phyloP scores from a whole-genome alignment of 345 rosid species.

The Camelina neglecta region DNA sequence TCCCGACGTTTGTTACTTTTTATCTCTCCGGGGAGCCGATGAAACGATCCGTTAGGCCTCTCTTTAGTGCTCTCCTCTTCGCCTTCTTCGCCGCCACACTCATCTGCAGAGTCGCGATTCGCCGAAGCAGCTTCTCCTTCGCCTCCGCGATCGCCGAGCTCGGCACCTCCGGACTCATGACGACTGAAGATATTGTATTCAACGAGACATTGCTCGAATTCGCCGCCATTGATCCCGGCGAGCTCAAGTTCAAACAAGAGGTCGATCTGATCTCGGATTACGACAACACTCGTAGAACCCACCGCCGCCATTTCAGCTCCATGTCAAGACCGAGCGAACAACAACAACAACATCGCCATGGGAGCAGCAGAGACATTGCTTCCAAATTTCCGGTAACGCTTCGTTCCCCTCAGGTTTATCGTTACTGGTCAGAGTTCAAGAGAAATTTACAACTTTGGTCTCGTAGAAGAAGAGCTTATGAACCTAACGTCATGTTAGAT shows the following conservation, averaged over 20 bases:
- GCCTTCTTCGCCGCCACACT: constrained; percentile 58
- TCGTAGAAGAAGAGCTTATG: constrained; percentile 57
- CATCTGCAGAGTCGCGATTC: constrained; percentile 56
- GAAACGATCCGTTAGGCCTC: constrained; percentile 78
- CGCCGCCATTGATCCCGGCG: constrained; percentile 72
- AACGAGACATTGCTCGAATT: constrained; percentile 70
- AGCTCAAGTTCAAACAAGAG: constrained; percentile 57
- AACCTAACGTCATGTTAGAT: constrained; percentile 67
- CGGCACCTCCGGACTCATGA: constrained; percentile 32
- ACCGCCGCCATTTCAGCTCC: constrained; percentile 53
- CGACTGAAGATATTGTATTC: constrained; percentile 47
- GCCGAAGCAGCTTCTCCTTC: constrained; percentile 48
- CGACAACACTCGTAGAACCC: constrained; percentile 55
- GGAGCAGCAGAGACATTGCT: constrained; percentile 33
- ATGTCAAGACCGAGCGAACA: constrained; percentile 52
- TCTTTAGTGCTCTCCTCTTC: constrained; percentile 63
- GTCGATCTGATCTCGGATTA: constrained; percentile 64
- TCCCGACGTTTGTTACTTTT: neutral
- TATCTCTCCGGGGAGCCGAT: constrained; percentile 40
- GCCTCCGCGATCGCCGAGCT: constrained; percentile 46
- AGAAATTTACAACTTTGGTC: constrained; percentile 66
- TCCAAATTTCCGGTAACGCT: constrained; percentile 48
- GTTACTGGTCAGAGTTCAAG: constrained; percentile 74
- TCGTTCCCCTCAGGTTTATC: constrained; percentile 64
- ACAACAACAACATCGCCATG: constrained; percentile 37